Conservation (phyloP, 345 rosid species). For the Gossypioides kirkii region DNA sequence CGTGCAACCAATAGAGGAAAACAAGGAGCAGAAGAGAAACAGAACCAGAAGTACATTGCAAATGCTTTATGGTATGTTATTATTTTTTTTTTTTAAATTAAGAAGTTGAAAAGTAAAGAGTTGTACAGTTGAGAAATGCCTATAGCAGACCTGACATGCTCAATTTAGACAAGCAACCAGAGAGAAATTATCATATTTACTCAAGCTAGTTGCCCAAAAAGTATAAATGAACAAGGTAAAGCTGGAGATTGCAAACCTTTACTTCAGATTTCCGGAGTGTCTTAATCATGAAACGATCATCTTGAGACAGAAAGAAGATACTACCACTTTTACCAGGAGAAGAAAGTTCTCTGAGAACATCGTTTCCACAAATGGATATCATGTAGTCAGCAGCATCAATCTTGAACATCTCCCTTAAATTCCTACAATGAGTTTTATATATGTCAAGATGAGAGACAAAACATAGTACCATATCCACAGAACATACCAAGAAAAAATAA, state of each 20-base stretch:
- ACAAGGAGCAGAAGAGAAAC: background rate
- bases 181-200: slow-evolving; percentile 1
- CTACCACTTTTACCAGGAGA: slow-evolving; percentile 99
- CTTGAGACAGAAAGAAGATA: slow-evolving; percentile 92
- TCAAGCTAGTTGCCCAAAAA: background rate
- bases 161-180: background rate
- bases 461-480: slow-evolving; percentile 1
- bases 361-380: slow-evolving; percentile 99
- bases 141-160: background rate
- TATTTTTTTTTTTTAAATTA: background rate
- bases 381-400: slow-evolving; percentile 98
- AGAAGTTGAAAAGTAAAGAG: background rate
- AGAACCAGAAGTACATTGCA: slow-evolving; percentile 4
- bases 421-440: slow-evolving; percentile 43
- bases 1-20: slow-evolving; percentile 2
- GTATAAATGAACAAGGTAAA: slow-evolving; percentile 4
- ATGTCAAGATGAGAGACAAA: slow-evolving; percentile 12
- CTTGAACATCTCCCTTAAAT: slow-evolving; percentile 97
- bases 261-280: slow-evolving; percentile 97
- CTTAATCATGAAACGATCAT: slow-evolving; percentile 97
- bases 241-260: slow-evolving; percentile 51
- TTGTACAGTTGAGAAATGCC: background rate
- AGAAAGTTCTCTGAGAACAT: slow-evolving; percentile 93
- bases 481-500: background rate
- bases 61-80: background rate